Percentiles rank a stretch among this genome's conserved stretches.
Conservation (phyloP, 768 basidiomycete genomes). For the Mrakia blollopis region DNA sequence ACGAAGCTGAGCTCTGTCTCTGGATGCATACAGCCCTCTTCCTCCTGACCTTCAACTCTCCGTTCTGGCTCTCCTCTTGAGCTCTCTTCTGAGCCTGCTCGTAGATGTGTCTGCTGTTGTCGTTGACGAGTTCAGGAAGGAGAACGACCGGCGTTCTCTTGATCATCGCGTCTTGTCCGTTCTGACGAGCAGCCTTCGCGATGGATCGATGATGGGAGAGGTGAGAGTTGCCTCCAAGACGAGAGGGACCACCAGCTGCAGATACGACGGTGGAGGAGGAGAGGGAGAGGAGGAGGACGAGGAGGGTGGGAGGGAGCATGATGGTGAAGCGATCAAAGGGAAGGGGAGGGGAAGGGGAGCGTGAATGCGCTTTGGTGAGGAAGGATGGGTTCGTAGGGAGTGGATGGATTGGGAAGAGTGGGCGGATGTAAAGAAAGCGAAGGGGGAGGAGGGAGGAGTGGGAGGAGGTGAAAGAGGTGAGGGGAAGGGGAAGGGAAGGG, state of each 20-base stretch:
- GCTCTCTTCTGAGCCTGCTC: neutral
- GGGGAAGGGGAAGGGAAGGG: neutral
- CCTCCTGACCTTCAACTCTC: neutral
- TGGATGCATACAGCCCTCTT: neutral
- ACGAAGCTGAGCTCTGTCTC: neutral
- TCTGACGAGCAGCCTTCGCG: neutral
- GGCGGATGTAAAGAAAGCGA: neutral
- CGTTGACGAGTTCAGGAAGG: neutral
- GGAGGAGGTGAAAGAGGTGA: neutral
- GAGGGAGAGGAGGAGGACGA: slow-evolving; percentile 15
- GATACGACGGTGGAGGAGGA: neutral
- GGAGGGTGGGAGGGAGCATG: slow-evolving; percentile 5
- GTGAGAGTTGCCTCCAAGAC: neutral
- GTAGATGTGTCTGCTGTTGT: neutral
- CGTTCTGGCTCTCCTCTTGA: neutral
- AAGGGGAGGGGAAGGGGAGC: neutral
- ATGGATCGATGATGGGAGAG: neutral
- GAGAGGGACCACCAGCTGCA: neutral
- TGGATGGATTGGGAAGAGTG: neutral
- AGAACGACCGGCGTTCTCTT: neutral
- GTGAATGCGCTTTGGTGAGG: neutral
- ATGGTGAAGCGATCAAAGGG: neutral
- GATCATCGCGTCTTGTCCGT: too few species aligned
- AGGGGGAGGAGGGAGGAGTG: neutral
- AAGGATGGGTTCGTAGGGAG: neutral